Percentiles rank a stretch among this genome's conserved stretches.
These are phyloP conservation scores for Candida glaebosa DNA, from an alignment of 805 yeast genomes.

Conservation along the genomic window DNA sequence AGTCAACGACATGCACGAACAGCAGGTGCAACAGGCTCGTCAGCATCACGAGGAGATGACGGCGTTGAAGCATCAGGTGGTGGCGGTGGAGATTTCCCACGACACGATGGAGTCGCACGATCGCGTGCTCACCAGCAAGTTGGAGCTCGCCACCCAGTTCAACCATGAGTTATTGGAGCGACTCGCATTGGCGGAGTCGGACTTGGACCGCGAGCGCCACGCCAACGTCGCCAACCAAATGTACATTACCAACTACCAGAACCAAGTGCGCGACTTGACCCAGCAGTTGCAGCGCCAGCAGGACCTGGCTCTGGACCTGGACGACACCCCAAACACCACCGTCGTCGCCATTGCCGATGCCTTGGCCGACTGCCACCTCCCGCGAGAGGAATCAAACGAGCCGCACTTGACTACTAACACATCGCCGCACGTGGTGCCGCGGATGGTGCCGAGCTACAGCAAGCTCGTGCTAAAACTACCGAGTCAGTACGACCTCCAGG, in stretches of 20 bases:
- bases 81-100: constrained; percentile 40
- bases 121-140: constrained; percentile 30
- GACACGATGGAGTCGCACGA: constrained; percentile 39
- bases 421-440: no score
- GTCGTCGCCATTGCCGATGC: neutral
- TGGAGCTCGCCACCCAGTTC: constrained; percentile 32
- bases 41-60: constrained; percentile 18
- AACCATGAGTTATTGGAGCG: constrained; percentile 42
- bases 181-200: constrained; percentile 41
- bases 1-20: constrained; percentile 14
- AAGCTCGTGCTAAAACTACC: neutral
- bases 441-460: neutral
- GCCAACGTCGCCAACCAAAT: constrained; percentile 22
- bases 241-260: constrained; percentile 28
- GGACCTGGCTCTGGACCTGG: neutral
- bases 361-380: neutral
- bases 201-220: constrained; percentile 26
- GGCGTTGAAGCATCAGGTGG: constrained; percentile 27
- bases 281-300: neutral
- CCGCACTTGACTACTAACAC: no score
- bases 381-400: neutral
- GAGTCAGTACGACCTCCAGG: neutral
- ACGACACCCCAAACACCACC: neutral
- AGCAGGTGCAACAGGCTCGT: constrained; percentile 18
- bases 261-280: constrained; percentile 20